Conservation (phyloP, 1,284 basidiomycete genomes). For the Coriolopsis trogii region DNA sequence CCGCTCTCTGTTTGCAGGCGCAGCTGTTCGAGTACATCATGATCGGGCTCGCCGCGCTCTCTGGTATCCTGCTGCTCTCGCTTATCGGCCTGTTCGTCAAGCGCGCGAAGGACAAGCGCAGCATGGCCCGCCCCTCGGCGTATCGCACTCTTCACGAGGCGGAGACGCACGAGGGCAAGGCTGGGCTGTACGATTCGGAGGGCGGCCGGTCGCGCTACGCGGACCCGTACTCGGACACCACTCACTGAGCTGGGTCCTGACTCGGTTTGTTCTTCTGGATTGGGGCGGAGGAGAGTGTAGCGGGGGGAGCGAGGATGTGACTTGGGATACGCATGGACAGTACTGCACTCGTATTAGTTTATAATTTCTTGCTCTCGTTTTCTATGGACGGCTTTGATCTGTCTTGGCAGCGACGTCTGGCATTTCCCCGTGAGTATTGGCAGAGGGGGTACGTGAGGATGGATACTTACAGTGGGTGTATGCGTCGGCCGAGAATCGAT, state of each 20-base stretch:
- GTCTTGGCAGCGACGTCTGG: too few relatives aligned
- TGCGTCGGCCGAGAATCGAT: too few relatives aligned
- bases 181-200: constrained; percentile 30
- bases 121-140: constrained; percentile 18
- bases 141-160: constrained; percentile 27
- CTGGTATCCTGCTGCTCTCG: constrained; percentile 11
- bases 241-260: constrained; percentile 14
- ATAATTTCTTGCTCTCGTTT: too few relatives aligned
- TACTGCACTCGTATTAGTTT: too few relatives aligned
- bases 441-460: too few relatives aligned
- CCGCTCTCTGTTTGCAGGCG: constrained; percentile 15
- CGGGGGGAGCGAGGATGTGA: too few relatives aligned
- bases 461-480: too few relatives aligned
- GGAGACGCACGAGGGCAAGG: constrained; percentile 22
- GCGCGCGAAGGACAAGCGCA: constrained; percentile 13
- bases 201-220: constrained; percentile 28
- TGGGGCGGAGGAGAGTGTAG: too few relatives aligned
- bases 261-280: too few relatives aligned
- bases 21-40: constrained; percentile 29
- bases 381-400: too few relatives aligned
- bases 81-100: constrained; percentile 17
- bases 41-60: constrained; percentile 23
- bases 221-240: constrained; percentile 31
- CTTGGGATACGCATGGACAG: too few relatives aligned
- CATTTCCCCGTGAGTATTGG: too few relatives aligned